Percentiles rank a stretch among this genome's conserved stretches.
These are phyloP conservation scores for Myrmaecium sp. DNA, from an alignment of 2,329 filamentous ascomycete species.

Conservation along the genomic window DNA sequence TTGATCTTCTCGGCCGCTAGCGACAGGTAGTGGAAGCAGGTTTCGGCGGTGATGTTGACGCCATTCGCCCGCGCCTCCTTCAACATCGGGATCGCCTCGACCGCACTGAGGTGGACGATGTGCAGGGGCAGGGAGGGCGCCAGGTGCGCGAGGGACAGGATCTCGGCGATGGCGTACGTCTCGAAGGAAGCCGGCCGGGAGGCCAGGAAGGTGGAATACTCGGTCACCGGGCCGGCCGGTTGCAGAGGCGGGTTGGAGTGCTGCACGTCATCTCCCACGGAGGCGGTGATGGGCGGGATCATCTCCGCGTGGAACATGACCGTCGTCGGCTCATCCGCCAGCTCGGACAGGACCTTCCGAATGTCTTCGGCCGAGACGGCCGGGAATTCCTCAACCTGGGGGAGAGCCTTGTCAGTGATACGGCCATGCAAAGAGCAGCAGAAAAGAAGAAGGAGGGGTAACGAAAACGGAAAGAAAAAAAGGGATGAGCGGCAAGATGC, in stretches of 20 bases:
- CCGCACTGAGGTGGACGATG: slow-evolving; percentile 86
- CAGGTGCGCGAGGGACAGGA: slow-evolving; percentile 61
- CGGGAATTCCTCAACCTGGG: slow-evolving; percentile 83
- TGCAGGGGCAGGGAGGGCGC: slow-evolving; percentile 75
- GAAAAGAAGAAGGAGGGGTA: not conserved
- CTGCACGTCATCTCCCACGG: slow-evolving; percentile 63
- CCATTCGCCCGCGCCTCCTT: slow-evolving; percentile 54
- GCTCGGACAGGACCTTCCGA: slow-evolving; percentile 57
- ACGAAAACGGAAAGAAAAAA: not conserved
- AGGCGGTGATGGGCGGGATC: slow-evolving; percentile 71
- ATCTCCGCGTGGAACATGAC: slow-evolving; percentile 99
- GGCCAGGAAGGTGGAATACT: slow-evolving; percentile 80
- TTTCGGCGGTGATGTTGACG: slow-evolving; percentile 81
- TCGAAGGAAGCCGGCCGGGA: slow-evolving; percentile 83
- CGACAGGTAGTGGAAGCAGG: slow-evolving; percentile 87
- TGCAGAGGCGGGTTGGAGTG: slow-evolving; percentile 50
- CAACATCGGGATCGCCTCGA: slow-evolving; percentile 69
- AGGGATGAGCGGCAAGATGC: no score
- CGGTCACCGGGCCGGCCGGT: slow-evolving; percentile 53
- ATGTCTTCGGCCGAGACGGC: slow-evolving; percentile 73
- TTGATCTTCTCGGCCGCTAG: slow-evolving; percentile 67
- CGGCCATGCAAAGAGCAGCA: slow-evolving; percentile 1
- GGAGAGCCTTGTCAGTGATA: slow-evolving; percentile 7
- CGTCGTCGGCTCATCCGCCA: slow-evolving; percentile 69
- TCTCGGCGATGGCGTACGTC: slow-evolving; percentile 76